Conservation (phyloP, 306 rosid genomes). For the Cucurbita moschata region DNA sequence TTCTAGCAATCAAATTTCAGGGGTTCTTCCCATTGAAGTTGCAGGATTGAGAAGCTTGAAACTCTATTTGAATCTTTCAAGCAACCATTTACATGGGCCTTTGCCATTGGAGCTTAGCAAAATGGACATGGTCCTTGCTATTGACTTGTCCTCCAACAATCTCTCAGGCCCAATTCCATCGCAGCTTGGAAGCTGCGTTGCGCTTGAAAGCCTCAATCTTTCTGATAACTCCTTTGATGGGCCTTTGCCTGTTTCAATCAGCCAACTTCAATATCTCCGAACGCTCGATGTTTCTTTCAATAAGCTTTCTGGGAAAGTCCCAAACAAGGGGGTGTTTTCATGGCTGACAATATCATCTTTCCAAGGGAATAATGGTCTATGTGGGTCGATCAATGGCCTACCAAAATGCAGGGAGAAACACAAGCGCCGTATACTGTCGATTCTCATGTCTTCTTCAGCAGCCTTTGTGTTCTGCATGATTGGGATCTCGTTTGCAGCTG, state of each 20-base stretch:
- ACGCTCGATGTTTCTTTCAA: constrained; percentile 70
- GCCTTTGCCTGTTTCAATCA: constrained; percentile 52
- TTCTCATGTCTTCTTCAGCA: constrained; percentile 40
- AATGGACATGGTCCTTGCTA: constrained; percentile 87
- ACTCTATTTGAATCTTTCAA: constrained; percentile 64
- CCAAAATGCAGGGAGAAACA: constrained; percentile 34
- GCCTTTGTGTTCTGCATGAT: constrained; percentile 36
- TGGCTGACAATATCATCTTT: constrained; percentile 46
- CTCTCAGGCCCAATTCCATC: constrained; percentile 62
- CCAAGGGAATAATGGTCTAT: constrained; percentile 41
- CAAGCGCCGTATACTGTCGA: constrained; percentile 23
- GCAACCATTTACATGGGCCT: constrained; percentile 44
- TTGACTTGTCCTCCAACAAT: constrained; percentile 68
- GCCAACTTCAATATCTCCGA: constrained; percentile 49
- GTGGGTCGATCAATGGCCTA: constrained; percentile 62
- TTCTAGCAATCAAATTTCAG: constrained; percentile 52
- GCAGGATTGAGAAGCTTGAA: constrained; percentile 84
- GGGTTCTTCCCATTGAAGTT: constrained; percentile 64
- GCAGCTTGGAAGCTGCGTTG: constrained; percentile 72
- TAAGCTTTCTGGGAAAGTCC: constrained; percentile 49
- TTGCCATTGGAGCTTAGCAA: constrained; percentile 74
- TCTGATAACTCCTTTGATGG: constrained; percentile 56
- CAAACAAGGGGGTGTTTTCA: constrained; percentile 52
- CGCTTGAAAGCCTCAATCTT: constrained; percentile 62
- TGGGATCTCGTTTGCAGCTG: constrained; percentile 14